Base-by-base conservation (phyloP, 495 filamentous ascomycete species). In the Xylaria longipes region DNA sequence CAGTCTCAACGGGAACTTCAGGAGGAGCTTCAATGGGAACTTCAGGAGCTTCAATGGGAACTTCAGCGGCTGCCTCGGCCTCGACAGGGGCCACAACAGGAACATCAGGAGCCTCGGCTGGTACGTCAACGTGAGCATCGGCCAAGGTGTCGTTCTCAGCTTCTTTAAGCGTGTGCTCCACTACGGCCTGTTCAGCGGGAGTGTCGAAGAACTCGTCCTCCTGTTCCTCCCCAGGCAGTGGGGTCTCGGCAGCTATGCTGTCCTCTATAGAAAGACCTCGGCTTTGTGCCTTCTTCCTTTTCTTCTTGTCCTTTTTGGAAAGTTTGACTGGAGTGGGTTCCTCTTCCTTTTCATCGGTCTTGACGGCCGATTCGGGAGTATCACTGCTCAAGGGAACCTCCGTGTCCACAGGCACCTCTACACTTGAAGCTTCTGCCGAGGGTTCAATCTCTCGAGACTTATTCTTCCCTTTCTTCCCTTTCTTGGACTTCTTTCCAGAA, bases 381-480 rank as follows among this genome's bases (percentile, higher is more conserved):
- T 65, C 39, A 39, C 39, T 54, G n/a, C 27, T 65, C 37, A 39
- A 54, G 29, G 5, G 8, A 14, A 56, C 1, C 20, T 65, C 52
- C 4, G 50, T 0, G 11, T 60, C 62, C 1, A 15, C 39, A 33
- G 62, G n/a, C 5, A 27, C 27, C 9, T 71, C 39, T 25, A 17
- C 39, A 39, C 0, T 39, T 50, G 64, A 68, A 17, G 43, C 14
- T 52, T 25, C 43, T 52, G 22, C 56, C 15, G 14, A 8, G 9
- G 54, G 12, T 50, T 54, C 45, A 27, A 45, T 63, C 3, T 63
- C 65, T 52, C 33, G 46, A 12, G 33, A 46, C 20, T 72, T 68
- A 52, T 74, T 75, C 67, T 73, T 76, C 35, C 72, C 73, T 46
- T 75, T 78, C 57, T 75, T 80, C n/a, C 76, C 70, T 66, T 79